Conservation (phyloP, 331 rosid genomes). For the Acacia pycnantha region DNA sequence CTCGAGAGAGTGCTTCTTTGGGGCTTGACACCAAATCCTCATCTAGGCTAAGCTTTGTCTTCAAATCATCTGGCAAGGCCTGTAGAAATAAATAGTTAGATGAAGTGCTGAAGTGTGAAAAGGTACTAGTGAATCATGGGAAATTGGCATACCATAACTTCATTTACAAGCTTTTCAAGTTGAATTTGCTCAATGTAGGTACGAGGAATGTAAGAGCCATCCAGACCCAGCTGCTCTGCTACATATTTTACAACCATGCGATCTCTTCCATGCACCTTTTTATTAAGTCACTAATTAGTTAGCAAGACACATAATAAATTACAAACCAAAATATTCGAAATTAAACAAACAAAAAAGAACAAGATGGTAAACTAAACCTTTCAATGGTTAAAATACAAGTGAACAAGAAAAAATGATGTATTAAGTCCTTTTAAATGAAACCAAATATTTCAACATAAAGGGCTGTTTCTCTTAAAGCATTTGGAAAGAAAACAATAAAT, state of each 20-base stretch:
- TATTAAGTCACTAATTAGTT: slow-evolving; percentile 25
- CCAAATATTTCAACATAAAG: neutral
- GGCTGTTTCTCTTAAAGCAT: neutral
- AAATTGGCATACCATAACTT: slow-evolving; percentile 75
- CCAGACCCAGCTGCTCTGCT: slow-evolving; percentile 76
- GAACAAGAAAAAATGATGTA: slow-evolving; percentile 3
- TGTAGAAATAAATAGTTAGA: slow-evolving; percentile 44
- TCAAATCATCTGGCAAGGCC: slow-evolving; percentile 97
- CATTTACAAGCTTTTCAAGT: slow-evolving; percentile 95
- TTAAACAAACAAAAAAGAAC: slow-evolving; percentile 8
- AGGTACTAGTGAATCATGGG: slow-evolving; percentile 3
- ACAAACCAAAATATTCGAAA: neutral
- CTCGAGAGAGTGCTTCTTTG: slow-evolving; percentile 96
- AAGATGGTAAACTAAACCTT: slow-evolving; percentile 22
- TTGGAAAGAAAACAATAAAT: neutral
- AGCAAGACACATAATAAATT: neutral
- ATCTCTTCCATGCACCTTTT: slow-evolving; percentile 96
- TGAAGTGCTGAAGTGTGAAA: slow-evolving; percentile 30
- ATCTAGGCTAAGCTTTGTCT: slow-evolving; percentile 81
- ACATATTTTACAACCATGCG: slow-evolving; percentile 56
- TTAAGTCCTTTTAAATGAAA: neutral
- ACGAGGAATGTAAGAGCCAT: slow-evolving; percentile 90
- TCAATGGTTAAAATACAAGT: slow-evolving; percentile 7
- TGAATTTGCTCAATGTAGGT: slow-evolving; percentile 99
- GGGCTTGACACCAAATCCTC: slow-evolving; percentile 87